phyloP scores from a whole-genome alignment of 78 protist species.

The Corallochytrium limacisporum region DNA sequence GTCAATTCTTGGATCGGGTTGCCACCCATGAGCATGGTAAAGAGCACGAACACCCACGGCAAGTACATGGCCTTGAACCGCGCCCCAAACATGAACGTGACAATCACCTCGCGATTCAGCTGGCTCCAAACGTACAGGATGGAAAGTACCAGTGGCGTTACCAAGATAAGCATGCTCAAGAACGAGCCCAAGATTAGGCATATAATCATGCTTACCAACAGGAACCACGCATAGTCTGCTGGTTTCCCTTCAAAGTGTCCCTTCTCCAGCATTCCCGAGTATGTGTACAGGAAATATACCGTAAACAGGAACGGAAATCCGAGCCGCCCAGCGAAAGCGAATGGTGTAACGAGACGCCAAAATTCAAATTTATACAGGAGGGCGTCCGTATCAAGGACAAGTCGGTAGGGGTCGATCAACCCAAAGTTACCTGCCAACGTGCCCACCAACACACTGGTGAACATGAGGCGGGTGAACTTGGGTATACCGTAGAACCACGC shows the following conservation, averaged over 20 bases:
- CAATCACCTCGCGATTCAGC: neutral
- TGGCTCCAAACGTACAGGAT: constrained; percentile 4
- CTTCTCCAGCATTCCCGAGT: neutral
- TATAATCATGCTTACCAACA: neutral
- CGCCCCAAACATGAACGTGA: constrained; percentile 4
- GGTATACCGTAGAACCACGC: neutral
- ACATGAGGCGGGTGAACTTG: neutral
- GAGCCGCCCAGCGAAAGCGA: neutral
- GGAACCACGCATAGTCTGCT: constrained; percentile 1
- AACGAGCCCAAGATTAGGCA: neutral
- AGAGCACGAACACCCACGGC: constrained; percentile 7
- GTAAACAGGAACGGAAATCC: neutral
- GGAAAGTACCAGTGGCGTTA: neutral
- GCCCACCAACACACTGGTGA: neutral
- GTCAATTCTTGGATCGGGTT: constrained; percentile 20
- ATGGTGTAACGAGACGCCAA: constrained; percentile 4
- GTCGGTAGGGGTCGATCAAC: neutral
- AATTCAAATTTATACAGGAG: neutral
- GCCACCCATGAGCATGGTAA: constrained; percentile 29
- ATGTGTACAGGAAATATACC: neutral
- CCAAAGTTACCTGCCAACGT: constrained; percentile 9
- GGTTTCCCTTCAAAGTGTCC: neutral
- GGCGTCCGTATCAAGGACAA: neutral
- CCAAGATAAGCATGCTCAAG: neutral
- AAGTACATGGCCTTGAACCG: constrained; percentile 5